phyloP scores from a whole-genome alignment of 2,329 filamentous ascomycete genomes.

The Alternaria triticimaculans region DNA sequence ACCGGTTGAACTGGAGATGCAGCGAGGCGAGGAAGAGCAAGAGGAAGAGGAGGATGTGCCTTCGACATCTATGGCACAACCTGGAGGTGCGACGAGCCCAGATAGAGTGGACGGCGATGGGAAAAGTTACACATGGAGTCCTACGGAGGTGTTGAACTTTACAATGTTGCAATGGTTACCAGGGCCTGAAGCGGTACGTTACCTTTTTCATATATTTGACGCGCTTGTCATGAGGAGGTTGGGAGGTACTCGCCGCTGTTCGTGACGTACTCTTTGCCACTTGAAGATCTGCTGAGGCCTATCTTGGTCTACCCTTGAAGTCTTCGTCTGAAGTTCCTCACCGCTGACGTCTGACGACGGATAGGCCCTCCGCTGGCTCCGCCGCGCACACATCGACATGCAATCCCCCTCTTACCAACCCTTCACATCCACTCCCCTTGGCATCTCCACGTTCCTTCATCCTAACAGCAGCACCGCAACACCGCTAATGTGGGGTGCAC shows the following conservation, averaged over 20 bases:
- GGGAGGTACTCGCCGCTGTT: not conserved
- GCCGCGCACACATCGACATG: slow-evolving; percentile 43
- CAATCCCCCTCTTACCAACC: slow-evolving; percentile 13
- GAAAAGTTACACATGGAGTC: slow-evolving; percentile 14
- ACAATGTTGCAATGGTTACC: slow-evolving; percentile 67
- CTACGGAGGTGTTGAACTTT: slow-evolving; percentile 62
- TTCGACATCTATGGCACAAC: not conserved
- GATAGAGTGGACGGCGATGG: not conserved
- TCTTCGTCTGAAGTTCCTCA: not conserved
- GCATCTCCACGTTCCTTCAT: slow-evolving; percentile 49
- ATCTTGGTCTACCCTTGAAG: not conserved
- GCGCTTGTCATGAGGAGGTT: not conserved
- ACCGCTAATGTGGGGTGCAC: slow-evolving; percentile 49
- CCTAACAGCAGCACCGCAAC: slow-evolving; percentile 22
- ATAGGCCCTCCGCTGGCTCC: slow-evolving; percentile 51
- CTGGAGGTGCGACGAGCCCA: slow-evolving; percentile 3
- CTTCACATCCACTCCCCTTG: slow-evolving; percentile 45
- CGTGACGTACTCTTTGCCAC: not conserved
- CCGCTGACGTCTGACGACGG: not conserved
- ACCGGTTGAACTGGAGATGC: slow-evolving; percentile 37
- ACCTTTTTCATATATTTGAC: not conserved
- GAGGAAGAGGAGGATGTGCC: slow-evolving; percentile 5
- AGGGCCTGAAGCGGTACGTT: slow-evolving; percentile 60
- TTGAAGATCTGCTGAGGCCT: not conserved
- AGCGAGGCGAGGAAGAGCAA: slow-evolving; percentile 15